Base-by-base conservation (phyloP, 2,329 filamentous ascomycete genomes). In the Berkeleyomyces basicola region DNA sequence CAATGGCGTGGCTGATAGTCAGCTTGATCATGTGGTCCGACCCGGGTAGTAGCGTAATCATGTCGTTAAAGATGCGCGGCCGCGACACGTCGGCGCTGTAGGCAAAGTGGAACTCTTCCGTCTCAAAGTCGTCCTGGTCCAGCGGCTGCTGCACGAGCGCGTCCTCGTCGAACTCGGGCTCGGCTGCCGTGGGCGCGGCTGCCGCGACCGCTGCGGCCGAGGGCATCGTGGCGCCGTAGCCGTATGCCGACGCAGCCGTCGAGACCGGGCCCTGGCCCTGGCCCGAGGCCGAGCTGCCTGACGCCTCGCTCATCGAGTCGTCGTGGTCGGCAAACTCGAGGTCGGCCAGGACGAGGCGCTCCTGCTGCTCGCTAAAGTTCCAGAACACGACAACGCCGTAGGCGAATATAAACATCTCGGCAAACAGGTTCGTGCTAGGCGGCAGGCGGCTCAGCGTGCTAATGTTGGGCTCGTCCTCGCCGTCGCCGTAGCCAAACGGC, bases 301-400 rank as follows among this genome's bases (percentile, higher is more conserved):
- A 51, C 11, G 42, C n/a, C 40, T 64, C 55, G 16, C 75, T 71
- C 58, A 81, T 79, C 16, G 80, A 80, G 65, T 86, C 80, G 64
- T 86, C 82, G 61, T 82, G 83, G 67, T 85, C 82, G 9, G 88
- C 88, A 74, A 99, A 97, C 0, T 90, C 93, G 61, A 99, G 77
- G 72, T 99, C 93, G 46, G 93, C 93, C 31, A 99, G 81, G 57
- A 97, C 89, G 69, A 96, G 91, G 73, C 96, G 96, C 72, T 99
- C 93, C 72, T 99, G 93, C 67, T 86, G 82, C 72, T 96, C 91
- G 9, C 89, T 92, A 69, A 99, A 96, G 72, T 99, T 99, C 93
- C 93, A 99, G 72, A 99, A 96, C 4, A 99, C 93, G 0, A 93
- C 92, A 0, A 99, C 92, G 23, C 93, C 93, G 70, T 99, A 99